Base-by-base conservation (phyloP, 257 asterid species). In the Solanum gandarillasii region DNA sequence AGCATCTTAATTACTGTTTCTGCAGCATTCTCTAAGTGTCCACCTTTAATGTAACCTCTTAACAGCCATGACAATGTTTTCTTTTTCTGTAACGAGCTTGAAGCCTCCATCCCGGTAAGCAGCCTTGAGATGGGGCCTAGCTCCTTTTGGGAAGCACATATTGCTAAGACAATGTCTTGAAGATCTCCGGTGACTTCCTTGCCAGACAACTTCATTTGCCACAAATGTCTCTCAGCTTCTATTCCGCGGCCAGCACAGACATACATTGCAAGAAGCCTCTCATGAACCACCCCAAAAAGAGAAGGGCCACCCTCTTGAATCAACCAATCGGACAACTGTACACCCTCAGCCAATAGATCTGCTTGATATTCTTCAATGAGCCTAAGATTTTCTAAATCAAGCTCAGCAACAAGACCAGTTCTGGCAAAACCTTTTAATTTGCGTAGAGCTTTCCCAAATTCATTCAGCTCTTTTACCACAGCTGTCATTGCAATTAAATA, bases 1-100 rank as follows among this genome's bases (percentile, higher is more conserved):
- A 97, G 91, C 99, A 97, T 95, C 85, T 90, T 94, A 27, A 92
- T 87, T 20, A 95, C 93, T 0, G 95, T 94, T 89, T 95, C 98
- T 0, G 98, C 98, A 75, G 99, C 99, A 46, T 92, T 90, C 87
- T 91, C 91, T 58, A 93, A 95, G 91, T 97, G 98, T 9, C 98
- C 99, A 3, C 99, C 99, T 90, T 97, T 97, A 43, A 97, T 91
- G 90, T 95, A 97, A 9, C 99, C 99, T 87, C 98, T 95, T 90
- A 97, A 89, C 90, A 97, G 68, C 99, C 99, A 97, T 0, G 98
- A 93, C 78, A 93, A 70, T 1, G 96, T 95, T 86, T 94, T 95
- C 93, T 92, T 95, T 74, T 94, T 93, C 87, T 90, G 90, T 34
- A 92, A 76, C 2, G 95, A 89, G 89, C 96, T 91, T n/a, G 93